A percentile compares a stretch with the other conserved stretches of the same genome.
These are phyloP conservation scores for Pyrus communis DNA, from an alignment of 306 rosid genomes.

Conservation along the genomic window DNA sequence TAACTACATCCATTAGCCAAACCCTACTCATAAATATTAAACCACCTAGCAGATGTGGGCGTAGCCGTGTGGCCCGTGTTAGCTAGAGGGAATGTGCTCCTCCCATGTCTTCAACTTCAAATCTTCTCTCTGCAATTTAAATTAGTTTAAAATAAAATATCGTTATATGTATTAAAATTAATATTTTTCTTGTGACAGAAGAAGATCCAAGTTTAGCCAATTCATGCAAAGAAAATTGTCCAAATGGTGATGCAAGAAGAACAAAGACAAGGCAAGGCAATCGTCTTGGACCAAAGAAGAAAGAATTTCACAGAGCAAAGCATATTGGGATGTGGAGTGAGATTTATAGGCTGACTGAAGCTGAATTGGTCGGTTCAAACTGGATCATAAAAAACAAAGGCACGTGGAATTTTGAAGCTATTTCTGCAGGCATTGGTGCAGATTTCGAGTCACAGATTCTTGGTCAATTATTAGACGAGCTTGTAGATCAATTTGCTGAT, in stretches of 20 bases:
- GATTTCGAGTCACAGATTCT: conserved; percentile 49
- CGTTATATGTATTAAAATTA: too few relatives aligned
- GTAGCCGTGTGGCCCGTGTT: background rate
- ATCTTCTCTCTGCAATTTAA: too few relatives aligned
- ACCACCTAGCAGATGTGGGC: background rate
- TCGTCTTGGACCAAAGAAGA: conserved; percentile 22
- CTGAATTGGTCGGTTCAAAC: conserved; percentile 38
- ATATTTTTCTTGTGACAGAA: background rate
- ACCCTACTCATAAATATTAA: background rate
- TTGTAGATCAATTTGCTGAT: conserved; percentile 37
- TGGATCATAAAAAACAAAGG: conserved; percentile 13
- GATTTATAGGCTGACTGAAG: conserved; percentile 44
- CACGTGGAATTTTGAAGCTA: conserved; percentile 22
- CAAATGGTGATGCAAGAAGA: conserved; percentile 33
- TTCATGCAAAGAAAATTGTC: conserved; percentile 26
- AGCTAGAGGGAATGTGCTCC: background rate
- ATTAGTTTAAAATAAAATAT: background rate
- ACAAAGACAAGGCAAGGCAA: conserved; percentile 19
- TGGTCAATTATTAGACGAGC: conserved; percentile 48
- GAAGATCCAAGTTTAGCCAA: conserved; percentile 13
- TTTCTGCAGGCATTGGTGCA: conserved; percentile 30
- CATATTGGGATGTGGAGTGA: conserved; percentile 34
- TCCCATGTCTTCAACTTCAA: background rate
- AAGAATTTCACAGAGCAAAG: conserved; percentile 14
- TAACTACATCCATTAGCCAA: too few relatives aligned